phyloP scores from a whole-genome alignment of 352 stramenopile genomes.

The Phytophthora uliginosa region DNA sequence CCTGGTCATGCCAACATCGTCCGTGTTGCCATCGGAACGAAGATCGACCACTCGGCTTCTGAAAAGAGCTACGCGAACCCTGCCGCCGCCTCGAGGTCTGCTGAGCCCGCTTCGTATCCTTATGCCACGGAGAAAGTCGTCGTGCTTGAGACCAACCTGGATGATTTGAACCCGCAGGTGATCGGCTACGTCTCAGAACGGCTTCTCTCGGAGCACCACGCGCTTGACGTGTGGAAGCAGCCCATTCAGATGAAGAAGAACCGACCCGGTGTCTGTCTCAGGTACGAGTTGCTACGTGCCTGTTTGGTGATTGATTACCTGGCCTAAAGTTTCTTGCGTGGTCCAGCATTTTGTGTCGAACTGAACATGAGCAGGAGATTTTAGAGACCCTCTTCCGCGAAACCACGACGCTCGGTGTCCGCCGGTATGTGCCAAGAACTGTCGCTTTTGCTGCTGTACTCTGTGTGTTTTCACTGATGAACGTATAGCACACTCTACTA shows the following conservation, averaged over 20 bases:
- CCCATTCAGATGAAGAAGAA: slow-evolving; percentile 96
- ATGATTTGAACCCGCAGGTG: slow-evolving; percentile 92
- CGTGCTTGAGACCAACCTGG: slow-evolving; percentile 92
- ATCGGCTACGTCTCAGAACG: slow-evolving; percentile 82
- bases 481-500: slow-evolving; percentile 4
- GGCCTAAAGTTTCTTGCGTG: slow-evolving; percentile 7
- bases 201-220: slow-evolving; percentile 66
- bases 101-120: slow-evolving; percentile 13
- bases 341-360: slow-evolving; percentile 78
- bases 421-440: slow-evolving; percentile 53
- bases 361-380: slow-evolving; percentile 64
- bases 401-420: slow-evolving; percentile 92
- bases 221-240: slow-evolving; percentile 91
- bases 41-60: slow-evolving; percentile 40
- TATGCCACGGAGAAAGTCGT: slow-evolving; percentile 61
- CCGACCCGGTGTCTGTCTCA: slow-evolving; percentile 78
- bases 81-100: slow-evolving; percentile 34
- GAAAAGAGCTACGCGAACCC: slow-evolving; percentile 53
- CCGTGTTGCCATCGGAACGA: slow-evolving; percentile 85
- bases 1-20: slow-evolving; percentile 91
- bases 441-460: no score
- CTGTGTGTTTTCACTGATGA: no score
- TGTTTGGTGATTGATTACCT: neutral
- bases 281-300: slow-evolving; percentile 34
- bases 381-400: slow-evolving; percentile 79